A percentile compares a stretch with the other conserved stretches of the same genome.
phyloP scores from a whole-genome alignment of 495 filamentous ascomycete genomes.

The Tuber microsphaerosporum region DNA sequence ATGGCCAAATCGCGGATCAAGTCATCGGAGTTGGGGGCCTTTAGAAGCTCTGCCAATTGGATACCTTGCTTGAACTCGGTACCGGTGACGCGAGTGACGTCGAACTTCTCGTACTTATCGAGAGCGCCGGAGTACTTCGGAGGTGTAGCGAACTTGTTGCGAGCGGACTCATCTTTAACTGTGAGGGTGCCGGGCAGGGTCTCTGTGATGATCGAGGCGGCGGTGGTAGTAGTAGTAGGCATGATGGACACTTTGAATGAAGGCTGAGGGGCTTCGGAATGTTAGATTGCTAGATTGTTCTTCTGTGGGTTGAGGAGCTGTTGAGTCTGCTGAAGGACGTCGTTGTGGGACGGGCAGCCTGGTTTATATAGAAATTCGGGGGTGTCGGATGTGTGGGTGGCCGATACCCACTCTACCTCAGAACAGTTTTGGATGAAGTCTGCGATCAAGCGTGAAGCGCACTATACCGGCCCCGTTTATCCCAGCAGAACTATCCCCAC shows the following conservation, averaged over 20 bases:
- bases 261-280: not conserved
- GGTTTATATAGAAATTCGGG: constrained; percentile 2
- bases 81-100: constrained; percentile 63
- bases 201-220: not conserved
- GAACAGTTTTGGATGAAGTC: not conserved
- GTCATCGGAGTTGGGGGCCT: constrained; percentile 60
- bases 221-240: constrained; percentile 11
- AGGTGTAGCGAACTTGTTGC: constrained; percentile 17
- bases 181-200: constrained; percentile 10
- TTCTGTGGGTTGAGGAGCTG: not conserved
- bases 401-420: not conserved
- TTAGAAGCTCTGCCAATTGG: constrained; percentile 55
- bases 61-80: constrained; percentile 52
- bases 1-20: constrained; percentile 62
- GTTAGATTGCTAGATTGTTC: not conserved
- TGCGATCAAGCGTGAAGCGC: not conserved
- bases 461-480: not conserved
- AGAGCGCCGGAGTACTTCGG: constrained; percentile 16
- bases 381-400: not conserved
- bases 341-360: not conserved
- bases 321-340: not conserved
- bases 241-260: constrained; percentile 8
- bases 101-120: constrained; percentile 54
- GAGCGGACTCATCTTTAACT: not conserved
- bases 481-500: not conserved